Base-by-base conservation (phyloP, 2,329 filamentous ascomycete genomes). In the Ophiosphaerella herpotricha region DNA sequence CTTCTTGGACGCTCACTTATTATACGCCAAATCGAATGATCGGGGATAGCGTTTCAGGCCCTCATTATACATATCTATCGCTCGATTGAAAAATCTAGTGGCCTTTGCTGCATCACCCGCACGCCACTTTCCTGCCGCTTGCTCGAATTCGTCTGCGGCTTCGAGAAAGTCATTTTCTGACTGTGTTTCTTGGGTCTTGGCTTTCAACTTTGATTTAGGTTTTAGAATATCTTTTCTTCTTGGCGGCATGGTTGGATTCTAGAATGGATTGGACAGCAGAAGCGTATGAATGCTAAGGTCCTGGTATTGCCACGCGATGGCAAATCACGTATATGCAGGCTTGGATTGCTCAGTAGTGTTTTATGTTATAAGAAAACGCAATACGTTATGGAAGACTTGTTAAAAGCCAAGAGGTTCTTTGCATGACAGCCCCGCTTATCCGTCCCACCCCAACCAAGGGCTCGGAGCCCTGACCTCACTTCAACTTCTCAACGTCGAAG, bases 61-160 rank as follows among this genome's bases (percentile, higher is more conserved):
- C 45, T 83, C 79, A 54, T 85, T 81, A 63, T 90, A 91, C 38
- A 80, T 78, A 43, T 87, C 81, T 44, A 89, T 80, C 11, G 88
- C 87, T 54, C 85, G 78, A 56, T 84, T 78, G 64, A 83, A 85
- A 58, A 84, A 84, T 39, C 84, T 77, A 55, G 80, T 78, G 4
- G 83, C 81, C 62, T 90, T 90, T 41, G 78, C 82, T 16, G 85
- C 80, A 67, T 91, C 87, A 18, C 87, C 88, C 33, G 82, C 86
- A 42, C 87, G 80, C 84, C 87, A 89, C 79, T 91, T 91, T 54
- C 87, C 86, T 6, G 85, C 87, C 5, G 84, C 84, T 70, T 89
- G 85, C 73, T 91, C 87, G 52, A 85, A 80, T 29, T 86, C 82
- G 46, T 89, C 86, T 9, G 86, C 87, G 21, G 80, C 83, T 53